Base-by-base conservation (phyloP, 305 asterid species). In the Fraxinus dipetala region DNA sequence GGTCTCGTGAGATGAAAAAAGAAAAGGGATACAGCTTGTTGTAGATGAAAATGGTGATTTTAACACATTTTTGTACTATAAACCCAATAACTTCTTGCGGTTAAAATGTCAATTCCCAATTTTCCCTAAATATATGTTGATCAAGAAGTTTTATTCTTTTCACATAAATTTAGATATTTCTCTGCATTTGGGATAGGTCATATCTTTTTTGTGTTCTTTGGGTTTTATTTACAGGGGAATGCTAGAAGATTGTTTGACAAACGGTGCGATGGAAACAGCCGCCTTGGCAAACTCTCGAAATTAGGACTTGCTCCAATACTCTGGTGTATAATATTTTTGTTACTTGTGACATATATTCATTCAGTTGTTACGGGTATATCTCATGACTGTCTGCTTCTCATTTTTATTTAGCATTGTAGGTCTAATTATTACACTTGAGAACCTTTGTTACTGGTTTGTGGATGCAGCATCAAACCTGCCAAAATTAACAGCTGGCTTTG, bases 261-360 rank as follows among this genome's bases (percentile, higher is more conserved):
- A 77, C 92, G 89, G 76, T 92, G 97, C 88, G 95, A 96, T 88
- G 90, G 87, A 81, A 96, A 85, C 87, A 92, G 92, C 84, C 85
- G 84, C 54, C 83, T 93, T 30, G 98, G 99, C 61, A 92, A 87
- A 85, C 83, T 96, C 82, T 89, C 97, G 77, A 94, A 92, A 90
- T 83, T 93, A 84, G 98, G 98, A 86, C 94, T 96, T 88, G 99
- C 99, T 80, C 98, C 99, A 9, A 35, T 91, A 69, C 96, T 96
- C 75, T 96, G 98, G 94, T 96, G 87, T 86, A 83, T 87, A 78
- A 91, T 94, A 75, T 88, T 94, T 86, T 72, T 94, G 90, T 76
- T 96, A 83, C 91, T 96, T 70, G 90, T 84, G 86, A 86, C 91
- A 51, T 96, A 94, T 87, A 83, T 89, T 69, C 93, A 87, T 78